These are phyloP conservation scores for Globisporangium solare DNA, from an alignment of 352 stramenopile genomes.

Conservation along the genomic window DNA sequence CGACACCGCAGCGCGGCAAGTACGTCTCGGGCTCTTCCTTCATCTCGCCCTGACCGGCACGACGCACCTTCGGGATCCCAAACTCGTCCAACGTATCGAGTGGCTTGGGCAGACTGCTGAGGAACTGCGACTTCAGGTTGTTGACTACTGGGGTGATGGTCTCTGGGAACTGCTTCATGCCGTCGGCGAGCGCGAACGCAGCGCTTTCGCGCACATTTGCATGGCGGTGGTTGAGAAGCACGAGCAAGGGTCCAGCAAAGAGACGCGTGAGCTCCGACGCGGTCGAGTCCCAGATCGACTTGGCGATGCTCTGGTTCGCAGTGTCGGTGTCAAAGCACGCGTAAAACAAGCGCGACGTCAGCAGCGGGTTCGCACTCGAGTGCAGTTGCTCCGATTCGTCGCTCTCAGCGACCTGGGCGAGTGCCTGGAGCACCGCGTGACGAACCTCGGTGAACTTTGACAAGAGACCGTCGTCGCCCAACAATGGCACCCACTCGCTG, in stretches of 20 bases:
- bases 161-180: conserved; percentile 77
- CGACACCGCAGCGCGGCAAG: conserved; percentile 67
- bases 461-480: conserved; percentile 67
- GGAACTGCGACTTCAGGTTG: conserved; percentile 65
- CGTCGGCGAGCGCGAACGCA: conserved; percentile 69
- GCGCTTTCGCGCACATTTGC: conserved; percentile 75
- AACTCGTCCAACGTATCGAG: conserved; percentile 63
- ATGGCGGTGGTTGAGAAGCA: conserved; percentile 71
- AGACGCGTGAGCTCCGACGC: conserved; percentile 45
- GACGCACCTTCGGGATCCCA: conserved; percentile 65
- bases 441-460: conserved; percentile 53
- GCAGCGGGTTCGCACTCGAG: conserved; percentile 37
- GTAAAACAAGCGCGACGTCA: conserved; percentile 61
- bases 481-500: conserved; percentile 60
- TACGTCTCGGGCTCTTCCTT: conserved; percentile 55
- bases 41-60: conserved; percentile 40
- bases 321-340: conserved; percentile 61
- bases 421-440: conserved; percentile 48
- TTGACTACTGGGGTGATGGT: conserved; percentile 62
- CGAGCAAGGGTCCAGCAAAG: conserved; percentile 59
- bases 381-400: conserved; percentile 44
- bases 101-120: conserved; percentile 46
- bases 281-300: conserved; percentile 57
- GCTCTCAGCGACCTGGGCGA: conserved; percentile 52
- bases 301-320: conserved; percentile 52